Conservation (phyloP, 148 eudicot species). For the Fagopyrum tataricum region DNA sequence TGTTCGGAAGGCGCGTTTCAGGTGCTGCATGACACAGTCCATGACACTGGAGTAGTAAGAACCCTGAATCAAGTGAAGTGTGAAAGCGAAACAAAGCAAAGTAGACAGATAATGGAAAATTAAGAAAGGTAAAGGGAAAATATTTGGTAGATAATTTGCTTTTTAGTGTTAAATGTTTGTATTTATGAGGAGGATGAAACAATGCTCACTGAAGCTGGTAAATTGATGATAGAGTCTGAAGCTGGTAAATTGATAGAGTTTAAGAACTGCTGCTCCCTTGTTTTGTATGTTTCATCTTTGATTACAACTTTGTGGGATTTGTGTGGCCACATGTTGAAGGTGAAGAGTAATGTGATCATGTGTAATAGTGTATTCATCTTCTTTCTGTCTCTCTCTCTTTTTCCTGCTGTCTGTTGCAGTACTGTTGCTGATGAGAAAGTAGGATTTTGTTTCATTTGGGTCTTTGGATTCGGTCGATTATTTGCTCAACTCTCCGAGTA, state of each 20-base stretch:
- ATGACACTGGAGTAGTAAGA: slow-evolving; percentile 62
- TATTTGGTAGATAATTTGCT: slow-evolving; percentile 13
- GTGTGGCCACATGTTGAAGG: slow-evolving; percentile 25
- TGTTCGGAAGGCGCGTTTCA: slow-evolving; percentile 93
- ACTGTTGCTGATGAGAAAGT: background rate
- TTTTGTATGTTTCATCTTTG: slow-evolving; percentile 1
- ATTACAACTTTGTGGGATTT: slow-evolving; percentile 13
- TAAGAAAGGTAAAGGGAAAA: background rate
- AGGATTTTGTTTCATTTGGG: background rate
- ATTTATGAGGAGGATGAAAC: slow-evolving; percentile 27
- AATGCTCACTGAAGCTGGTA: slow-evolving; percentile 21
- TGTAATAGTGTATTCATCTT: slow-evolving; percentile 26
- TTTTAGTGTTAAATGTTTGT: slow-evolving; percentile 20
- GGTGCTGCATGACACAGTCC: slow-evolving; percentile 89
- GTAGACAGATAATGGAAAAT: slow-evolving; percentile 14
- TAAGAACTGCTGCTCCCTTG: slow-evolving; percentile 11
- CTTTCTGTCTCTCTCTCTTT: background rate
- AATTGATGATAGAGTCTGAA: slow-evolving; percentile 4
- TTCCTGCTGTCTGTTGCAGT: background rate
- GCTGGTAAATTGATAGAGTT: slow-evolving; percentile 15
- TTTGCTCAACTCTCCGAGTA: no score
- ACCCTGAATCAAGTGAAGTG: no score
- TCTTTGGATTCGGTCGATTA: no score
- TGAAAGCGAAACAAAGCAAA: background rate
- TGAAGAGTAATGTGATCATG: slow-evolving; percentile 25